Conservation (phyloP, 305 asterid species). For the Striga hermonthica region DNA sequence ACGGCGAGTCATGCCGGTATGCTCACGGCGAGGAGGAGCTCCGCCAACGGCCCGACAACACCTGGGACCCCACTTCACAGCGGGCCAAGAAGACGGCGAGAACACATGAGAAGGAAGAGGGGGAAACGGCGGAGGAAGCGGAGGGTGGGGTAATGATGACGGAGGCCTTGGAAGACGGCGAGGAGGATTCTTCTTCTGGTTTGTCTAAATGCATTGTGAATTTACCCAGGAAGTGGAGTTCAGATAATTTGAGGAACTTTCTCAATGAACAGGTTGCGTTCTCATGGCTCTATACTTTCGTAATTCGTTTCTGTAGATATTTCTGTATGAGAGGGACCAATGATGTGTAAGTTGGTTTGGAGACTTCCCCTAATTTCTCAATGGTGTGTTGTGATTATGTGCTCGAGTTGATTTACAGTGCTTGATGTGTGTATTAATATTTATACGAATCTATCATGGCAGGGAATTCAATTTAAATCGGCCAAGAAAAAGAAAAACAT, state of each 20-base stretch:
- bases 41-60: constrained; percentile 60
- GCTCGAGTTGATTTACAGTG: constrained; percentile 25
- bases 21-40: constrained; percentile 91
- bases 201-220: constrained; percentile 70
- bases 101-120: constrained; percentile 31
- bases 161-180: constrained; percentile 59
- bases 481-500: constrained; percentile 94
- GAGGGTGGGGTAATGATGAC: constrained; percentile 73
- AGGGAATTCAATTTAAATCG: constrained; percentile 64
- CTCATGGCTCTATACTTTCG: not conserved
- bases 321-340: not conserved
- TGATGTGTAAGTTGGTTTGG: not conserved
- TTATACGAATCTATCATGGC: constrained; percentile 21
- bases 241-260: constrained; percentile 64
- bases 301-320: not conserved
- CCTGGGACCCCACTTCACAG: constrained; percentile 97
- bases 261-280: constrained; percentile 50
- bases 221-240: constrained; percentile 85
- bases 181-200: constrained; percentile 41
- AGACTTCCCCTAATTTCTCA: not conserved
- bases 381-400: not conserved
- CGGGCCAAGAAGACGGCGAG: constrained; percentile 70
- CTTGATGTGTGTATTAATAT: constrained; percentile 20
- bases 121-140: constrained; percentile 30
- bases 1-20: constrained; percentile 64